phyloP scores from a whole-genome alignment of 2,329 filamentous ascomycete genomes.

The Fusarium sp. region DNA sequence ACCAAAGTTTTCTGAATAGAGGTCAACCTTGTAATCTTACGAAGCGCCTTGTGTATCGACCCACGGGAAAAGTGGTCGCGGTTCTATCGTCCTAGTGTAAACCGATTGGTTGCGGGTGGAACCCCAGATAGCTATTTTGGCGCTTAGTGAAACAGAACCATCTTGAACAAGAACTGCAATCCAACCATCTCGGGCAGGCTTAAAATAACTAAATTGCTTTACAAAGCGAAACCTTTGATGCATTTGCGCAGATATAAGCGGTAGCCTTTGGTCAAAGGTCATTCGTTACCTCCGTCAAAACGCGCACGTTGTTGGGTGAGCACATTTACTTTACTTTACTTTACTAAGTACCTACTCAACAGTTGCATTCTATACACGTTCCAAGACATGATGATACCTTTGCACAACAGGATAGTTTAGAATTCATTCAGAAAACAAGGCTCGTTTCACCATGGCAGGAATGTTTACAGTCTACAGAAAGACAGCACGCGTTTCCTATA shows the following conservation, averaged over 20 bases:
- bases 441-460: too few relatives aligned
- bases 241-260: not conserved
- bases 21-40: constrained; percentile 8
- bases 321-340: too few relatives aligned
- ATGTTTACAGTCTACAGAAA: too few relatives aligned
- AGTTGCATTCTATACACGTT: too few relatives aligned
- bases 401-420: too few relatives aligned
- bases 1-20: not conserved
- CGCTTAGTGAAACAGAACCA: constrained; percentile 30
- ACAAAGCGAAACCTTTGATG: not conserved
- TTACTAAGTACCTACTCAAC: too few relatives aligned
- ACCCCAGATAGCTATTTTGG: constrained; percentile 17
- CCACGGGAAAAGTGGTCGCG: constrained; percentile 6
- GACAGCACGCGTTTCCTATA: too few relatives aligned
- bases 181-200: constrained; percentile 10
- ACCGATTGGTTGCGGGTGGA: constrained; percentile 28
- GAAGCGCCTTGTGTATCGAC: constrained; percentile 31
- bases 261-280: too few relatives aligned
- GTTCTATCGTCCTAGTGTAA: constrained; percentile 15
- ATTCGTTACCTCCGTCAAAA: too few relatives aligned
- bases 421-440: too few relatives aligned
- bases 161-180: constrained; percentile 2
- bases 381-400: too few relatives aligned
- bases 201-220: constrained; percentile 12
- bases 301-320: too few relatives aligned